Base-by-base conservation (phyloP, 2,329 filamentous ascomycete genomes). In the Fusarium buxicola region DNA sequence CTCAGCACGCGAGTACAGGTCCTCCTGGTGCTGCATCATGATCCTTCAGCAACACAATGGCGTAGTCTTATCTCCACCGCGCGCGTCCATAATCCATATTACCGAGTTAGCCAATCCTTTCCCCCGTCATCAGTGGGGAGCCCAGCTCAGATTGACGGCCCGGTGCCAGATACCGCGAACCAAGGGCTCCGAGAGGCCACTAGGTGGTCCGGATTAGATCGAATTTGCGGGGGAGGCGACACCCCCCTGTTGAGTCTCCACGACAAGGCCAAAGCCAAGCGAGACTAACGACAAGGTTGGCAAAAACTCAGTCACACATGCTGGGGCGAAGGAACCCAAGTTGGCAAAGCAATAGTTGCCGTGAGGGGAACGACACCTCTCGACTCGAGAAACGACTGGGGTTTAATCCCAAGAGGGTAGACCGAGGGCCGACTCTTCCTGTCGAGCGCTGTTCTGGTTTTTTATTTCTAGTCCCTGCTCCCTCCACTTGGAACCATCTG, bases 331-430 rank as follows among this genome's bases (percentile, higher is more conserved):
- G 39, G 24, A 31, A n/a, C n/a, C n/a, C n/a, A n/a, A 34, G 41
- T 43, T 48, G 21, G 55, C 55, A 51, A 56, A 52, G 32, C 31
- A 32, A 24, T 43, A 55, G 32, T 27, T 13, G 21, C 53, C 44
- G 62, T 69, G 67, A 69, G 67, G 67, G 66, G 66, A 56, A 65
- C 18, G 38, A 36, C 21, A 56, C 30, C 50, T 53, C 52, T 56
- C 24, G 34, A 39, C 44, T 54, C 27, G 27, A 44, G 31, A 43
- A 55, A 11, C n/a, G 30, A 46, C 54, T 55, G 52, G 54, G 54
- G 52, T 45, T 50, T 58, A 51, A 44, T 66, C 63, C 63, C 54
- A 63, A 66, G 53, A 51, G 34, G 63, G 62, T 63, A 66, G 65
- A 59, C 67, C 65, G 67, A 66, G 63, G 63, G 58, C 59, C 60